A percentile compares a stretch with the other conserved stretches of the same genome.
Evolutionary conservation across 257 asterid species (phyloP).

Genomic region (Penstemon barbatus): DNA sequence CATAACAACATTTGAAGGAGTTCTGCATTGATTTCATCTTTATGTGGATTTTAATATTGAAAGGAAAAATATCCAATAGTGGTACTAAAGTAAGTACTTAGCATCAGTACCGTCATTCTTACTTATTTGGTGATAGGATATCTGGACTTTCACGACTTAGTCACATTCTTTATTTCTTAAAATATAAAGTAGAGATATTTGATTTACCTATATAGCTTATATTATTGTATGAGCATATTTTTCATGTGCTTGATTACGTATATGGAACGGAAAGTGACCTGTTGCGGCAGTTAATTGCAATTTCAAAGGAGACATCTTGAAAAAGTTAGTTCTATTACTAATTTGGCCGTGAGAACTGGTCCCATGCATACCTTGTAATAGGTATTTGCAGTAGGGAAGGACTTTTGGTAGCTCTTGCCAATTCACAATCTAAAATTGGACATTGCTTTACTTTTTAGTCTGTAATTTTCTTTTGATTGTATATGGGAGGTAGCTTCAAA

Average conservation of each 20-base stretch:
- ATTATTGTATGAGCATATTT: background rate
- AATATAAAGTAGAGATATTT: background rate
- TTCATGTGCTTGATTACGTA: background rate
- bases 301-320: background rate
- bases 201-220: background rate
- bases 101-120: background rate
- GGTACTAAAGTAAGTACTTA: background rate
- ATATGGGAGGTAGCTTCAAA: background rate
- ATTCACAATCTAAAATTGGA: background rate
- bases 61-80: background rate
- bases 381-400: background rate
- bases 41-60: background rate
- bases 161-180: constrained; percentile 4
- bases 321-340: background rate
- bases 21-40: background rate
- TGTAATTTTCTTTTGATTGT: background rate
- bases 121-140: constrained; percentile 19
- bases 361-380: background rate
- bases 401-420: constrained; percentile 4
- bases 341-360: background rate
- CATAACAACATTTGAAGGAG: background rate
- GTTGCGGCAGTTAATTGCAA: background rate
- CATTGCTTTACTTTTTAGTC: constrained; percentile 10
- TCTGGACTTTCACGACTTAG: constrained; percentile 20
- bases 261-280: background rate